Conservation (phyloP, 2,329 filamentous ascomycete species). For the Ophiostoma australiae region DNA sequence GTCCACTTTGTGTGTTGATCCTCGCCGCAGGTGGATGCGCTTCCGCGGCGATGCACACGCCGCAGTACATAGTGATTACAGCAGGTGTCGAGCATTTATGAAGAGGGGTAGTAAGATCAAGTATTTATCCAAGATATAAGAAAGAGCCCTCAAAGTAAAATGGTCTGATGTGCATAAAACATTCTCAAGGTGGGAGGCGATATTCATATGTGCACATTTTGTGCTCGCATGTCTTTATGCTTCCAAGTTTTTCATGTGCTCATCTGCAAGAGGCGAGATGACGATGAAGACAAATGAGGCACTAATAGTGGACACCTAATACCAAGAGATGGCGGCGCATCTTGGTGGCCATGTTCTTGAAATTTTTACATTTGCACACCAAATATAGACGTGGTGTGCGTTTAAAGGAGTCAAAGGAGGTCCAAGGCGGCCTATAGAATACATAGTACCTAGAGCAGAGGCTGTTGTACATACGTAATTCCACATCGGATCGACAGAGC, state of each 20-base stretch:
- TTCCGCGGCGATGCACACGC: background rate
- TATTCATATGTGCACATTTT: too few species aligned
- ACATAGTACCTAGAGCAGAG: background rate
- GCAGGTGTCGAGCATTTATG: too few species aligned
- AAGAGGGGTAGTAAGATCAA: too few species aligned
- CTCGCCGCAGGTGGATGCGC: background rate
- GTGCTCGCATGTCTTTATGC: too few species aligned
- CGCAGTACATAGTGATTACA: too few species aligned
- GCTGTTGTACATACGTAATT: background rate
- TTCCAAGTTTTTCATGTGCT: too few species aligned
- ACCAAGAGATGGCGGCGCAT: background rate
- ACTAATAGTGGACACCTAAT: background rate
- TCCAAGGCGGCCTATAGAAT: background rate
- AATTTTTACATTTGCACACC: background rate
- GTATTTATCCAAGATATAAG: too few species aligned
- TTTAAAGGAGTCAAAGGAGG: background rate
- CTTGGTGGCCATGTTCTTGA: background rate
- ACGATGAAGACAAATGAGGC: background rate
- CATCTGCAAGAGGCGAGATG: background rate
- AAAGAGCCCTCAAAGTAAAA: too few species aligned
- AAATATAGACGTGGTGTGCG: background rate
- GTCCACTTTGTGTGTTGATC: background rate
- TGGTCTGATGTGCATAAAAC: background rate
- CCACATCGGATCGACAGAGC: background rate
- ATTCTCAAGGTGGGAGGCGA: background rate